Base-by-base conservation (phyloP, 345 rosid species). In the Salix suchowensis region DNA sequence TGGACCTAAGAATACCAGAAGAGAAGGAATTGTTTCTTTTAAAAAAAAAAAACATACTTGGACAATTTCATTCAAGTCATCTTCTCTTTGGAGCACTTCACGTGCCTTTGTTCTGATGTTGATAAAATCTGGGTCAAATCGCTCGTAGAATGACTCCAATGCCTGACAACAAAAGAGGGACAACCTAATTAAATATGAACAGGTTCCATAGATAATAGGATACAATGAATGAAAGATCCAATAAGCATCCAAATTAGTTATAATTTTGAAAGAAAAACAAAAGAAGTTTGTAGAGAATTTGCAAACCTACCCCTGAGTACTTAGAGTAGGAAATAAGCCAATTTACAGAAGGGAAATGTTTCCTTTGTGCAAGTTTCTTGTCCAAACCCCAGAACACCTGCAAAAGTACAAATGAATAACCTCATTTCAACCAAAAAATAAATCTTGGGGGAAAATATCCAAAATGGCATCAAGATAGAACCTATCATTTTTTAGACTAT, bases 351-450 rank as follows among this genome's bases (percentile, higher is more conserved):
- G 99, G 99, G 71, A 96, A 96, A 90, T 96, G 99, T 79, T 96
- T 96, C 84, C 99, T 90, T 87, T 94, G 99, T n/a, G 99, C 98
- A 84, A 96, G 97, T 86, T 96, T 96, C 91, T 96, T 96, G 86
- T 96, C 99, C 83, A 96, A 88, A 84, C 99, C 99, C 99, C 99
- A 96, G 88, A 96, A 96, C 78, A 96, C 99, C 99, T 96, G 88
- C 76, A 82, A 78, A 75, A 77, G 42, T 42, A 39, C 9, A 65
- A 68, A 3, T 62, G 40, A 40, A 36, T 19, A 65, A 46, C n/a
- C 23, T 16, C 76, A 67, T 58, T 66, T 13, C 14, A 30, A 40
- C 19, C 34, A 19, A 74, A 14, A 23, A 60, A 46, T 54, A 37
- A 55, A 10, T 0, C 23, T 58, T 1, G 14, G 26, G 28, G 5